Base-by-base conservation (phyloP, 495 filamentous ascomycete species). In the Xylaria intraflava region DNA sequence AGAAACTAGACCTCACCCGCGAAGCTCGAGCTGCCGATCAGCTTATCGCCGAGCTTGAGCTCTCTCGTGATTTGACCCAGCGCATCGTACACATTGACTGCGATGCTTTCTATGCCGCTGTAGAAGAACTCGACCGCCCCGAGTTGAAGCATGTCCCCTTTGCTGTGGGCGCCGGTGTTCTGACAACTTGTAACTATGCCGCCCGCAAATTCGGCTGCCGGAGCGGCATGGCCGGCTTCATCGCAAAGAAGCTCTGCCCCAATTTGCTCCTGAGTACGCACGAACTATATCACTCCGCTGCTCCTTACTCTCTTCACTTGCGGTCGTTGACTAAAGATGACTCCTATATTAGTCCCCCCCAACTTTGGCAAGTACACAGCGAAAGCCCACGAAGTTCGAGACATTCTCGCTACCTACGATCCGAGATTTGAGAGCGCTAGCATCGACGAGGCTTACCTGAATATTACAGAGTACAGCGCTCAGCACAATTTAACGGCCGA, bases 101-200 rank as follows among this genome's bases (percentile, higher is more conserved):
- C 67, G 93, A 99, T 72, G 93, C 94, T 17, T 99, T 99, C 72
- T 99, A 91, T 62, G 93, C 93, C 0, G 88, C 91, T 0, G 94
- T 97, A 7, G 93, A 97, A 67, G 89, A 88, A 61, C 79, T 99
- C 23, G 90, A 96, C 65, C 78, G 87, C 6, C 94, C 93, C 0
- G 91, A 96, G 61, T 79, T 99, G 27, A 87, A 87, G 53, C 78
- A 90, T 46, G 78, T 96, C 0, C 93, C 93, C 0, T 95, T 99
- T 73, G 90, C 93, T 0, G 93, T 97, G 0, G 93, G 93, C 11
- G 84, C 85, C 55, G 92, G 93, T 8, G 92, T 99, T 0, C 73
- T 96, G 30, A 95, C 89, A 6, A 96, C 91, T 0, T 96, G 94
- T 70, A 97, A 97, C 67, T 99, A 99, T 58, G 74, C 85, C 55